phyloP scores from a whole-genome alignment of 1,284 basidiomycete genomes.

The Xerocomus cyaneibrunnescens region DNA sequence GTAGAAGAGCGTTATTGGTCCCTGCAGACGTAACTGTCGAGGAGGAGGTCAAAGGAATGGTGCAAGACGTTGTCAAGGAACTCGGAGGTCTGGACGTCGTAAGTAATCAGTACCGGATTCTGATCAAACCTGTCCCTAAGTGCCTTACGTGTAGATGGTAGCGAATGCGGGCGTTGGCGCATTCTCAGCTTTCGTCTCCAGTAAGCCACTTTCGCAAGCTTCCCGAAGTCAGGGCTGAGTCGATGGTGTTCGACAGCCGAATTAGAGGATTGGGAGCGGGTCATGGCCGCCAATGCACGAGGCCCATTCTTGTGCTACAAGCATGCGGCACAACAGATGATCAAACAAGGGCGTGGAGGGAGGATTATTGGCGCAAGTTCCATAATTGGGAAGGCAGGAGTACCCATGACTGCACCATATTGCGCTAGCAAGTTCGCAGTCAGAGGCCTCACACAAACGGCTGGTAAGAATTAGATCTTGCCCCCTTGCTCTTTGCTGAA shows the following conservation, averaged over 20 bases:
- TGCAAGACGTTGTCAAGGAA: background rate
- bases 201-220: background rate
- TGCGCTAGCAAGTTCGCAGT: conserved; percentile 5
- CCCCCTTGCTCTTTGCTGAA: no score
- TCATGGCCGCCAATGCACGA: conserved; percentile 29
- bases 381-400: conserved; percentile 13
- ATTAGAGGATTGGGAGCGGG: conserved; percentile 25
- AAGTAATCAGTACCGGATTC: background rate
- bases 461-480: background rate
- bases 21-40: conserved; percentile 8
- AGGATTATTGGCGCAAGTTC: conserved; percentile 36
- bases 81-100: conserved; percentile 14
- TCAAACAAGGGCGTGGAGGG: conserved; percentile 38
- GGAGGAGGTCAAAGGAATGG: conserved; percentile 7
- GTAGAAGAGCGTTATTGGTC: conserved; percentile 1
- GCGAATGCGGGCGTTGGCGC: conserved; percentile 11
- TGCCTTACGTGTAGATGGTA: conserved; percentile 3
- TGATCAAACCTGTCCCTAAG: background rate
- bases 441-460: conserved; percentile 4
- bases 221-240: background rate
- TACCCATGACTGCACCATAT: conserved; percentile 8
- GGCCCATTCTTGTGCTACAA: conserved; percentile 36
- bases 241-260: conserved; percentile 8
- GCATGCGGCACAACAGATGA: conserved; percentile 35
- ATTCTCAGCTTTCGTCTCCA: background rate